Percentiles rank a stretch among this genome's conserved stretches.
Conservation (phyloP, 805 yeast genomes). For the Yamadazyma sp. region DNA sequence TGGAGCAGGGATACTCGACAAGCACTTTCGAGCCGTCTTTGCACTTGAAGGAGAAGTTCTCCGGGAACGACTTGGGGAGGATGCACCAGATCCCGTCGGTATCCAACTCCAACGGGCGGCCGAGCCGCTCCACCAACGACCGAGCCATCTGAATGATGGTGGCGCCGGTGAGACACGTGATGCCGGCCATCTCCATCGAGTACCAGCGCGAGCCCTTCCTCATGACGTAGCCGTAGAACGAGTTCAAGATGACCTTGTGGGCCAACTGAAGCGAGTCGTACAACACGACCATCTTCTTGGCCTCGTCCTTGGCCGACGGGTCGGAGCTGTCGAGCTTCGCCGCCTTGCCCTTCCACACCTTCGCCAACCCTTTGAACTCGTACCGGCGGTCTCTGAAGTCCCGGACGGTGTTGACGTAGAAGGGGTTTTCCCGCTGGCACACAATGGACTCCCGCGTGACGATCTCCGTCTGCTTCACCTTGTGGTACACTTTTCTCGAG, state of each 20-base stretch:
- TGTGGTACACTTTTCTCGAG: slow-evolving; percentile 80
- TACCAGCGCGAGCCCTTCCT: slow-evolving; percentile 99
- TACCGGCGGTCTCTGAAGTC: slow-evolving; percentile 94
- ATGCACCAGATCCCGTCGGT: slow-evolving; percentile 99
- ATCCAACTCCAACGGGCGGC: slow-evolving; percentile 93
- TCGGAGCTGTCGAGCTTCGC: slow-evolving; percentile 51
- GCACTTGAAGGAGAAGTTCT: slow-evolving; percentile 68
- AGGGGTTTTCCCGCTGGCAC: slow-evolving; percentile 97
- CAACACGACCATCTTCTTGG: slow-evolving; percentile 87
- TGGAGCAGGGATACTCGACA: slow-evolving; percentile 91
- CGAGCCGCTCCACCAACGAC: slow-evolving; percentile 83
- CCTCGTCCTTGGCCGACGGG: slow-evolving; percentile 73
- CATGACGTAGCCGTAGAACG: slow-evolving; percentile 98
- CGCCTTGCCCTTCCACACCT: slow-evolving; percentile 87
- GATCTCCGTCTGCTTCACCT: slow-evolving; percentile 77
- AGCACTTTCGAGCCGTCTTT: slow-evolving; percentile 75
- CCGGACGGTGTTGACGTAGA: slow-evolving; percentile 91
- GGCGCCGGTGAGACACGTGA: slow-evolving; percentile 97
- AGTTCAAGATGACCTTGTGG: slow-evolving; percentile 92
- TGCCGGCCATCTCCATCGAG: slow-evolving; percentile 99
- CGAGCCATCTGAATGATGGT: slow-evolving; percentile 98
- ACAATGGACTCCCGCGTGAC: slow-evolving; percentile 89
- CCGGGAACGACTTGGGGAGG: slow-evolving; percentile 90
- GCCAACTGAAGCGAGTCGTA: slow-evolving; percentile 96
- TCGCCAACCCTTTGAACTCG: slow-evolving; percentile 90